Conservation (phyloP, 768 basidiomycete genomes). For the Hebeloma cylindrosporum region DNA sequence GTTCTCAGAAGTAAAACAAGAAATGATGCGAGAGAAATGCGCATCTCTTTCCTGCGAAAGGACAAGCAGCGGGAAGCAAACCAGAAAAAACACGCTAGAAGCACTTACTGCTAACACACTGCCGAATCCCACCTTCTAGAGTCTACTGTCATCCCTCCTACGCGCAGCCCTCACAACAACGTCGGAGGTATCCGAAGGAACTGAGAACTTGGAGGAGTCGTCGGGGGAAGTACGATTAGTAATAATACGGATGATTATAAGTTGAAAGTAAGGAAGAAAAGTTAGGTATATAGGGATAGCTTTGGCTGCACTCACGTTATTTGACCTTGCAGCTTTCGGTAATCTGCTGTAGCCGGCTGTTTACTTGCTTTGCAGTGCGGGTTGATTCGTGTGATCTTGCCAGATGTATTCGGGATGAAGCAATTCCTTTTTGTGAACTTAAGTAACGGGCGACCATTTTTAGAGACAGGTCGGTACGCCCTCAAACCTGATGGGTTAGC, state of each 20-base stretch:
- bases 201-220: no score
- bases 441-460: slow-evolving; percentile 26
- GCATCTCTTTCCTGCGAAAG: no score
- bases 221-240: no score
- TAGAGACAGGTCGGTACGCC: slow-evolving; percentile 21
- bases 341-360: slow-evolving; percentile 73
- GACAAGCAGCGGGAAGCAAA: no score
- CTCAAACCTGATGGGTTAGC: slow-evolving; percentile 12
- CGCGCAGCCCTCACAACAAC: no score
- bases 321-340: slow-evolving; percentile 66
- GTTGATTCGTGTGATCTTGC: slow-evolving; percentile 58
- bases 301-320: slow-evolving; percentile 45
- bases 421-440: slow-evolving; percentile 74
- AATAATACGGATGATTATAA: slow-evolving; percentile 18
- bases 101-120: no score
- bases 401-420: slow-evolving; percentile 73
- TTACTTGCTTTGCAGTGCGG: slow-evolving; percentile 73
- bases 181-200: no score
- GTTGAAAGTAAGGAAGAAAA: not conserved
- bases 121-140: no score
- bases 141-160: no score
- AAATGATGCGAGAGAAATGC: no score
- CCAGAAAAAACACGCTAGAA: no score
- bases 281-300: not conserved
- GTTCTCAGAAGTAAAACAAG: no score